A percentile compares a stretch with the other conserved stretches of the same genome.
These are phyloP conservation scores for Baffinella frigidus DNA, from an alignment of 208 protist species.

Conservation along the genomic window DNA sequence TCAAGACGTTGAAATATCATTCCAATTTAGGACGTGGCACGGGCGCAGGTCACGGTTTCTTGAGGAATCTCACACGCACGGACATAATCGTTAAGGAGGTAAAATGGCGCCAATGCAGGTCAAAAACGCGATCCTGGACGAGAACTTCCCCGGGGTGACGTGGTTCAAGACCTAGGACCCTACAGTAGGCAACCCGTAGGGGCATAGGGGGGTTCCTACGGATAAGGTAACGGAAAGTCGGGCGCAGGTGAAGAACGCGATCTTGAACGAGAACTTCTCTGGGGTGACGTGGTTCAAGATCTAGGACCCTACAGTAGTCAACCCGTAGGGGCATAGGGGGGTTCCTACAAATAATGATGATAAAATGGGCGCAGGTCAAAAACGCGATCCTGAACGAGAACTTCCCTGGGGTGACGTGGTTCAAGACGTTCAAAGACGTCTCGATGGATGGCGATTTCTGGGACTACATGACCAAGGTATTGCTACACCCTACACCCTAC, in stretches of 20 bases:
- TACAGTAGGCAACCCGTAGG: no score
- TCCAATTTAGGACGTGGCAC: no score
- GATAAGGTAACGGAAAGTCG: no score
- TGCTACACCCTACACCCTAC: no score
- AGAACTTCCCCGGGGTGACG: conserved; percentile 2
- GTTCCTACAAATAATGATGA: no score
- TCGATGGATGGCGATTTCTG: conserved; percentile 15
- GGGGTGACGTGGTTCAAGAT: conserved; percentile 6
- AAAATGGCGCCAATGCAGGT: no score
- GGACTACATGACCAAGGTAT: conserved; percentile 41
- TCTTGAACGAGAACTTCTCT: conserved; percentile 12
- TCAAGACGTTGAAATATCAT: conserved; percentile 24
- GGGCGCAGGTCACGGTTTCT: not conserved
- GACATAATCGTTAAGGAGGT: no score
- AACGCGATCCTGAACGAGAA: conserved; percentile 44
- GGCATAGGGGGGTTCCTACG: no score
- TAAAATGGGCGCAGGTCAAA: no score
- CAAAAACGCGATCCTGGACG: conserved; percentile 3
- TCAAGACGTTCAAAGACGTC: conserved; percentile 29
- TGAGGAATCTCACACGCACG: not conserved
- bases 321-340: no score
- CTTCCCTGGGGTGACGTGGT: conserved; percentile 44
- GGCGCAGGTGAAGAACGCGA: no score
- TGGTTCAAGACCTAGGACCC: conserved; percentile 23
- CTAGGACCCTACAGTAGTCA: no score